Percentiles rank a stretch among this genome's conserved stretches.
These are phyloP conservation scores for Gymnopilus dilepis DNA, from an alignment of 768 basidiomycete genomes.

Conservation along the genomic window DNA sequence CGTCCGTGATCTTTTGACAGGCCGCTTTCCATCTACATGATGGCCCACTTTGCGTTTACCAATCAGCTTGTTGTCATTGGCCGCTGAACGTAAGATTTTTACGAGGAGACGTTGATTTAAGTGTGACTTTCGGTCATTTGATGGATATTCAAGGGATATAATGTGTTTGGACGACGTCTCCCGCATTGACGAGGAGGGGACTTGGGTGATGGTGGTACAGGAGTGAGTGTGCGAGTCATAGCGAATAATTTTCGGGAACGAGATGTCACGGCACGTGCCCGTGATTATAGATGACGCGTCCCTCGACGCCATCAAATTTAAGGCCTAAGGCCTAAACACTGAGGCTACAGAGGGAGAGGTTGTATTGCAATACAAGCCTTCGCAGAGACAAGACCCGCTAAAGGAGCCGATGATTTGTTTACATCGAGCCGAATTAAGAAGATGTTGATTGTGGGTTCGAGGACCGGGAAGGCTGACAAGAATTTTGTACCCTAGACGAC, in stretches of 20 bases:
- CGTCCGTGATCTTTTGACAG: slow-evolving; percentile 20
- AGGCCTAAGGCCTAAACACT: no score
- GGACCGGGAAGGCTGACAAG: no score
- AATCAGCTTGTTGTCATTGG: slow-evolving; percentile 4
- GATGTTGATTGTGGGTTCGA: no score
- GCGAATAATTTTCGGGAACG: neutral
- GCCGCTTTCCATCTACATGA: slow-evolving; percentile 1
- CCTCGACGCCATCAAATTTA: no score
- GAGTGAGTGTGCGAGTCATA: slow-evolving; percentile 6
- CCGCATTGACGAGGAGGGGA: slow-evolving; percentile 17
- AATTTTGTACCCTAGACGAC: no score
- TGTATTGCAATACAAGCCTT: no score
- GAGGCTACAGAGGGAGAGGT: no score
- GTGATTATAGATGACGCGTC: slow-evolving; percentile 5
- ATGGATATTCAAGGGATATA: slow-evolving; percentile 12
- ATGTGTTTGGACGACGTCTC: slow-evolving; percentile 23
- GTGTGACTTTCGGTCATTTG: slow-evolving; percentile 15
- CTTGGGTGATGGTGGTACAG: slow-evolving; percentile 6
- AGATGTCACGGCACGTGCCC: neutral
- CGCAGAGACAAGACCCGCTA: no score
- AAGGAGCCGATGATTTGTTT: no score
- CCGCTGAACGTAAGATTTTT: slow-evolving; percentile 13
- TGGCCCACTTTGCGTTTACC: slow-evolving; percentile 21
- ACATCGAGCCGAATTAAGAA: no score
- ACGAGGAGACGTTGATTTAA: slow-evolving; percentile 22